Conservation (phyloP, 495 filamentous ascomycete species). For the Echria macrotheca region DNA sequence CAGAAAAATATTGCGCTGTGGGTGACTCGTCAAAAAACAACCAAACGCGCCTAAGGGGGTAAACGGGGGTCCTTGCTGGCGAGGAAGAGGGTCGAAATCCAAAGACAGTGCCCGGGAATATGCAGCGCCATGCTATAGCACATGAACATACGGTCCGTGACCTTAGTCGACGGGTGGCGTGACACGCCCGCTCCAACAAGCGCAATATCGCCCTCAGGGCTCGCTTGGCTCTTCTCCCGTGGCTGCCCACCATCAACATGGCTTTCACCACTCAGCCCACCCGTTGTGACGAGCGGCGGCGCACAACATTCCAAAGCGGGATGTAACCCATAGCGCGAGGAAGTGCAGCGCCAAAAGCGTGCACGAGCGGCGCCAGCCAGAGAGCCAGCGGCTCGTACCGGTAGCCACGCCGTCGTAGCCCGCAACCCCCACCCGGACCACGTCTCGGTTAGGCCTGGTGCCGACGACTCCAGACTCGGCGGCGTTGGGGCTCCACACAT, state of each 20-base stretch:
- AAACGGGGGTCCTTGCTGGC: slow-evolving; percentile 8
- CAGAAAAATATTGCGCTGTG: no score
- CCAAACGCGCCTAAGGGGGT: neutral
- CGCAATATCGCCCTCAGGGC: neutral
- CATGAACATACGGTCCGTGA: slow-evolving; percentile 11
- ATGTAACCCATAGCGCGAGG: slow-evolving; percentile 31
- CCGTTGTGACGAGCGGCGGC: slow-evolving; percentile 22
- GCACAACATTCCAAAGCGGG: slow-evolving; percentile 33
- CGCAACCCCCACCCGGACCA: slow-evolving; percentile 7
- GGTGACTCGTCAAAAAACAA: neutral
- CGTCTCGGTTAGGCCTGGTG: slow-evolving; percentile 1
- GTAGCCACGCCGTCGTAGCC: slow-evolving; percentile 4
- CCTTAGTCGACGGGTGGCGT: slow-evolving; percentile 2
- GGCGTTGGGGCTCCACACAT: slow-evolving; percentile 26
- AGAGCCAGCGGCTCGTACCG: slow-evolving; percentile 19
- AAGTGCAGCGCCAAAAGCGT: slow-evolving; percentile 35
- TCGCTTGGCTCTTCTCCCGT: slow-evolving; percentile 11
- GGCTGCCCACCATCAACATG: neutral
- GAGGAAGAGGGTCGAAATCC: neutral
- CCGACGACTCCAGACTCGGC: slow-evolving; percentile 7
- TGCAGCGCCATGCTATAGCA: slow-evolving; percentile 1
- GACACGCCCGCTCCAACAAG: neutral
- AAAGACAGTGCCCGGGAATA: neutral
- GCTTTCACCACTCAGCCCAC: slow-evolving; percentile 33
- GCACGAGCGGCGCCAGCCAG: slow-evolving; percentile 34